phyloP scores from a whole-genome alignment of 2,329 filamentous ascomycete genomes.

The Clarireedia homoeocarpa region DNA sequence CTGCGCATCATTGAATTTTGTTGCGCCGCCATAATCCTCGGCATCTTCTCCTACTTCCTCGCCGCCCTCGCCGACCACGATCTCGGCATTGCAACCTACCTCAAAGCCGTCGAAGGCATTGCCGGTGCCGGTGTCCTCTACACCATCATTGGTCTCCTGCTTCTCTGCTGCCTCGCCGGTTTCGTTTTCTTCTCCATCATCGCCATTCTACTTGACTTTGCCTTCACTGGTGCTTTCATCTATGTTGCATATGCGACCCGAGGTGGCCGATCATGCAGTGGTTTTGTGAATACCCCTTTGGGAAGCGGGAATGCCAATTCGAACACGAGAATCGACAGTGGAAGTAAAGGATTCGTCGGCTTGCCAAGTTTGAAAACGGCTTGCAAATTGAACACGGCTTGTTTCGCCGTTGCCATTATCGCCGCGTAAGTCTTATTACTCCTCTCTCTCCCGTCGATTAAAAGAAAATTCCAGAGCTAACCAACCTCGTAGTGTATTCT shows the following conservation, averaged over 20 bases:
- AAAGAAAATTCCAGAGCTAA: constrained; percentile 3
- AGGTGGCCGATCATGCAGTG: constrained; percentile 60
- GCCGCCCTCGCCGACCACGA: constrained; percentile 60
- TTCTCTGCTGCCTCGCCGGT: constrained; percentile 75
- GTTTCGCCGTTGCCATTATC: constrained; percentile 70
- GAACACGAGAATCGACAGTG: constrained; percentile 38
- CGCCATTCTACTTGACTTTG: constrained; percentile 67
- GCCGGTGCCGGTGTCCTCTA: constrained; percentile 70
- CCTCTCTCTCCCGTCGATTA: neutral
- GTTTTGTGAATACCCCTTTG: constrained; percentile 57
- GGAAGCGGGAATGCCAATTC: constrained; percentile 52
- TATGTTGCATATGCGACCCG: constrained; percentile 73
- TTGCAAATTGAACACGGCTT: constrained; percentile 70
- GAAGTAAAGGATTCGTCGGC: constrained; percentile 35
- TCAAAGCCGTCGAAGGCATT: constrained; percentile 71
- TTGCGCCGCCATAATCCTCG: constrained; percentile 65
- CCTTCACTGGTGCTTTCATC: constrained; percentile 70
- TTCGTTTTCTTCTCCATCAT: constrained; percentile 64
- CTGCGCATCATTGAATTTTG: constrained; percentile 68
- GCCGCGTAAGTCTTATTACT: constrained; percentile 50
- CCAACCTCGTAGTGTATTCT: constrained; percentile 52
- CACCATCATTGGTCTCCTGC: constrained; percentile 59
- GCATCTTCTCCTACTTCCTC: constrained; percentile 79
- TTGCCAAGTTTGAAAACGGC: constrained; percentile 45
- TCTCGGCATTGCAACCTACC: constrained; percentile 52